phyloP scores from a whole-genome alignment of 2,329 filamentous ascomycete species.

The Keithomyces neogunnii region DNA sequence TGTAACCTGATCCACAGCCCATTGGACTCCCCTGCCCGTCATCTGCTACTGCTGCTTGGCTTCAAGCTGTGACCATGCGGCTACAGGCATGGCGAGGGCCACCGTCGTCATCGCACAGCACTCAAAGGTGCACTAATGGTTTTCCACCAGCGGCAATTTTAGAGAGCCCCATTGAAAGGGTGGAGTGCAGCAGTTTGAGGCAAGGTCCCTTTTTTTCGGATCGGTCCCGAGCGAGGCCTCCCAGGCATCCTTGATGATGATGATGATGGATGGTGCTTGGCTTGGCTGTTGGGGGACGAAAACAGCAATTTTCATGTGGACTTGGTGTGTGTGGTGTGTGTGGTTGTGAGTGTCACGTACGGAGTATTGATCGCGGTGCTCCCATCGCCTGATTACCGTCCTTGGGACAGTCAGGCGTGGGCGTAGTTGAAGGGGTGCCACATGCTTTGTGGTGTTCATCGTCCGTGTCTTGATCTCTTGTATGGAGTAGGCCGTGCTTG shows the following conservation, averaged over 20 bases:
- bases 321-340: too few species aligned
- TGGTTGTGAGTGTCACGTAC: too few species aligned
- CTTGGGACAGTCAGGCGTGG: neutral
- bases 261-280: neutral
- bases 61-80: neutral
- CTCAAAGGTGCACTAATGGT: neutral
- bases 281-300: neutral
- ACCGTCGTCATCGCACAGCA: conserved; percentile 4
- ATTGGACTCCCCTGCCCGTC: neutral
- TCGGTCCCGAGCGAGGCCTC: conserved; percentile 9
- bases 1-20: neutral
- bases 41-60: neutral
- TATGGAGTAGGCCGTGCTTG: neutral
- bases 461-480: neutral
- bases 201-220: conserved; percentile 4
- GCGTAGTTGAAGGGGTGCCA: neutral
- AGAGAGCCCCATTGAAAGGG: neutral
- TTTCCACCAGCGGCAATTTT: neutral
- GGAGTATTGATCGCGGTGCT: too few species aligned
- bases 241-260: conserved; percentile 1
- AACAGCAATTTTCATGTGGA: too few species aligned
- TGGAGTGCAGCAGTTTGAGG: neutral
- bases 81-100: neutral
- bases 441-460: neutral
- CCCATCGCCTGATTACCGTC: neutral